Evolutionary conservation across 2,329 filamentous ascomycete species (phyloP), one percentile per base, ranked within the genome.

Genomic region (Aspergillus pseudoterreus): DNA sequence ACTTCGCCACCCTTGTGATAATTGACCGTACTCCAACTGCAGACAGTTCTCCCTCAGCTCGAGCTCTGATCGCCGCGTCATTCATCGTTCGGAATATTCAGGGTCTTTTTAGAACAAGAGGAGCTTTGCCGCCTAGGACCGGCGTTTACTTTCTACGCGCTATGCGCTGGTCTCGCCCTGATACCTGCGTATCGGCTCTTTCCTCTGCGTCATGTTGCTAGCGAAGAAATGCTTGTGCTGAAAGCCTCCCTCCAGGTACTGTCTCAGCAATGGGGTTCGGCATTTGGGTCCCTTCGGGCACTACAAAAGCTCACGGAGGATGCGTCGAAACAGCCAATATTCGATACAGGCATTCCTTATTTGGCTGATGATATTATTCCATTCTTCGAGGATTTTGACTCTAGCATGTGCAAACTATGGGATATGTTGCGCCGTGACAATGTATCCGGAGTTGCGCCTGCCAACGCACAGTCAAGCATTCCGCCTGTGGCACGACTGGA

Each of bases 121-220:
- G 71, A 76, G 44, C 63, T 75, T 10, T 66, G 69, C 19, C 72
- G 69, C 22, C 57, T 74, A 1, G 72, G 71, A 0, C 70, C 72
- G 0, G 70, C 72, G 4, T 74, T 70, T 49, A 71, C 72, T 4
- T 73, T 75, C 54, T 74, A 74, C 47, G 69, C 68, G 14, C 62
- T 74, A 3, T 68, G 67, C 11, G 70, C 72, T 2, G 72, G 72
- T 0, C 60, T 74, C 32, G 64, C 70, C 1, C 64, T 72, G n/a
- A 63, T 74, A 0, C 72, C 71, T 2, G 68, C 67, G 46, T 72
- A 65, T 51, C 65, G 69, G 6, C 71, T 49, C n/a, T 6, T n/a
- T 38, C 14, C 14, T 38, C 35, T 38, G 35, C 35, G 35, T 12
- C 35, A 9, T n/a, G 14, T 38, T n/a, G 35, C 35, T 6, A 38